phyloP scores from a whole-genome alignment of 805 yeast genomes.

The Yarrowia sp. region DNA sequence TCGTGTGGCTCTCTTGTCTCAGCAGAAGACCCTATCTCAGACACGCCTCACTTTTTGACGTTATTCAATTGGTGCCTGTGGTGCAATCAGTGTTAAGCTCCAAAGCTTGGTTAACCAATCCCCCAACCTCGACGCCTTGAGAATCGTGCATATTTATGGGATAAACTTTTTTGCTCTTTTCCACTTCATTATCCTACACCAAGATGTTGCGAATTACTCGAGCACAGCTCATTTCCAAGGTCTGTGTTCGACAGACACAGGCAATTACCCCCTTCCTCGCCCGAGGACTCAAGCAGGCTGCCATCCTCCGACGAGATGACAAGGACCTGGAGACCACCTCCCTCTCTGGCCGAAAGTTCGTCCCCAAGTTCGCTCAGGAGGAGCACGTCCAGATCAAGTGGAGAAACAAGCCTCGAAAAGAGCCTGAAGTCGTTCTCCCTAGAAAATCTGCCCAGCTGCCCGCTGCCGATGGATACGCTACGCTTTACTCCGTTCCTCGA shows the following conservation, averaged over 20 bases:
- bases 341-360: conserved; percentile 5
- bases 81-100: conserved; percentile 11
- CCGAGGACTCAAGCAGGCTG: conserved; percentile 3
- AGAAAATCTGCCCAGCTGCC: not conserved
- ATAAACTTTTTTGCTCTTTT: conserved; percentile 19
- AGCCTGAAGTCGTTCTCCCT: conserved; percentile 8
- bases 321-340: conserved; percentile 17
- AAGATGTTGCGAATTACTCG: conserved; percentile 17
- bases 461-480: not conserved
- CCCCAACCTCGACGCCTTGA: not conserved
- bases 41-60: conserved; percentile 16
- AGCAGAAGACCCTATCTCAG: not conserved
- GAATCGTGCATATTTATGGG: conserved; percentile 7
- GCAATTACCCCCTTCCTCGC: not conserved
- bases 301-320: not conserved
- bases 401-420: conserved; percentile 8
- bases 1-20: not conserved
- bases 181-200: not conserved
- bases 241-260: conserved; percentile 20
- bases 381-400: conserved; percentile 13
- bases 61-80: conserved; percentile 3
- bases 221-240: conserved; percentile 24
- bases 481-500: not conserved
- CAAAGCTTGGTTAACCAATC: not conserved
- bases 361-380: conserved; percentile 23